Conservation (phyloP, 1,139 yeast genomes). For the Saccharomyces hybrid region DNA sequence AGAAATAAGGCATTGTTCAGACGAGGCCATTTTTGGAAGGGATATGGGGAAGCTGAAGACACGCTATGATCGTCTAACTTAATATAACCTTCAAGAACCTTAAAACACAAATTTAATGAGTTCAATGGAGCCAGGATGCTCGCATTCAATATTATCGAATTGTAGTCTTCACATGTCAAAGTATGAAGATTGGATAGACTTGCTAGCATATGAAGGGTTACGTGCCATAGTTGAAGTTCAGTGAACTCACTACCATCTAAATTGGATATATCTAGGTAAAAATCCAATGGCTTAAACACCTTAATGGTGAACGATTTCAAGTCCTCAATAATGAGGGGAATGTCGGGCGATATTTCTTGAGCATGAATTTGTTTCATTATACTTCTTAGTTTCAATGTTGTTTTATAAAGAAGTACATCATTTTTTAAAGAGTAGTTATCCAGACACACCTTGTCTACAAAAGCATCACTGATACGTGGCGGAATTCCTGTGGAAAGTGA, state of each 20-base stretch:
- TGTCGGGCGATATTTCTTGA: constrained; percentile 5
- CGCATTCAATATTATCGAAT: constrained; percentile 6
- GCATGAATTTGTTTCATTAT: constrained; percentile 6
- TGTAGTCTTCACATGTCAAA: constrained; percentile 2
- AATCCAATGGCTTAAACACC: constrained; percentile 7
- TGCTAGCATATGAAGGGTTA: constrained; percentile 5
- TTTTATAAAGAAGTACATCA: neutral
- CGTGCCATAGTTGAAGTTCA: constrained; percentile 7
- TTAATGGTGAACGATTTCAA: constrained; percentile 4
- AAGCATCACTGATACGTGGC: constrained; percentile 5
- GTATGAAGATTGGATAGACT: constrained; percentile 3
- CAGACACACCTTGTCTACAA: constrained; percentile 2
- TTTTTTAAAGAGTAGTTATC: constrained; percentile 3
- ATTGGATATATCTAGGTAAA: constrained; percentile 6
- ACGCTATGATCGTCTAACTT: constrained; percentile 6
- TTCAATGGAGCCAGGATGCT: constrained; percentile 5
- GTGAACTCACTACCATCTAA: constrained; percentile 2
- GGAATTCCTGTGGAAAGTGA: constrained; percentile 15
- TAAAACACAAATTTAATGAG: constrained; percentile 3
- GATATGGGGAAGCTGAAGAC: neutral
- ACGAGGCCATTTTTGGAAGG: neutral
- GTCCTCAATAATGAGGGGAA: constrained; percentile 4
- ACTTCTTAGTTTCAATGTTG: constrained; percentile 5
- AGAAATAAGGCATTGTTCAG: constrained; percentile 3
- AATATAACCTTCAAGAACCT: constrained; percentile 7